Percentiles rank a stretch among this genome's conserved stretches.
phyloP scores from a whole-genome alignment of 306 rosid species.

The Phaseolus lunatus region DNA sequence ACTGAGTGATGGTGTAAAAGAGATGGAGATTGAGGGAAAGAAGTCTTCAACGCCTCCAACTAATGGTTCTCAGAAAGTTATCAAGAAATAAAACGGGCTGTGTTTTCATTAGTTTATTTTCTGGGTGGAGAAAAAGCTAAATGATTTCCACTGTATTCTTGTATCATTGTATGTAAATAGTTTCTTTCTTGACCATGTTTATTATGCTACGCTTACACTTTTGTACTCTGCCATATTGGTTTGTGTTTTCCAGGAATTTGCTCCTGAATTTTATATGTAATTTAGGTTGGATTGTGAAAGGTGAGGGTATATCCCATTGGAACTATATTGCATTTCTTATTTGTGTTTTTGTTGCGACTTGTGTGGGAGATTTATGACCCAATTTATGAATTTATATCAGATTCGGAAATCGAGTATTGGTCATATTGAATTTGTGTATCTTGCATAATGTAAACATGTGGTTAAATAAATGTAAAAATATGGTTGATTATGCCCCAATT shows the following conservation, averaged over 20 bases:
- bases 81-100: slow-evolving; percentile 40
- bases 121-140: slow-evolving; percentile 28
- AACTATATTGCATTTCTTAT: not conserved
- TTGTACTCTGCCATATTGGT: slow-evolving; percentile 24
- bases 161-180: slow-evolving; percentile 44
- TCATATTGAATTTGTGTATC: no score
- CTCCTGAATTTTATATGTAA: slow-evolving; percentile 9
- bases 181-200: slow-evolving; percentile 18
- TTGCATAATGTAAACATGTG: no score
- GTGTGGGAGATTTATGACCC: not conserved
- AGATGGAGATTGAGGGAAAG: slow-evolving; percentile 62
- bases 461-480: no score
- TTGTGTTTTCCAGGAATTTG: slow-evolving; percentile 15
- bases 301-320: not conserved
- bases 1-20: slow-evolving; percentile 67
- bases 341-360: not conserved
- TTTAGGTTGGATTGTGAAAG: slow-evolving; percentile 8
- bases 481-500: no score
- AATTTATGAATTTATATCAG: no score
- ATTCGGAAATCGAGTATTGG: not conserved
- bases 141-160: slow-evolving; percentile 36
- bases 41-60: slow-evolving; percentile 51
- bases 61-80: slow-evolving; percentile 59
- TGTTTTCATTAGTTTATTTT: slow-evolving; percentile 35
- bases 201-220: not conserved